phyloP scores from a whole-genome alignment of 805 yeast genomes.

The Diddensiella caesifluorescens region DNA sequence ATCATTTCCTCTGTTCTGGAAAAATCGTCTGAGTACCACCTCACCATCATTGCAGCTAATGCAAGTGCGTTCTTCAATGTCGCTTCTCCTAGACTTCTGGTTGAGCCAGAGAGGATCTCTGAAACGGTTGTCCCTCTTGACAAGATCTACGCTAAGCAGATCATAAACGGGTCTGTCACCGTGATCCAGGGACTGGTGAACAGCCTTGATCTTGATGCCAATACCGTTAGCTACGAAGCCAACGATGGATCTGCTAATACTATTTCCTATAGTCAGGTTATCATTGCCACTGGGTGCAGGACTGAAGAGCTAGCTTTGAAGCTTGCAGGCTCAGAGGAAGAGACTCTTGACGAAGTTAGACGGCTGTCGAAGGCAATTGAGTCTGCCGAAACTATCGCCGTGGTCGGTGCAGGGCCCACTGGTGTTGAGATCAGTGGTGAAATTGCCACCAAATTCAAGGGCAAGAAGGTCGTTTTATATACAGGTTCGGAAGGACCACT shows the following conservation, averaged over 20 bases:
- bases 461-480: slow-evolving; percentile 32
- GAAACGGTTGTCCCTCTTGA: slow-evolving; percentile 4
- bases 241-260: neutral
- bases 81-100: slow-evolving; percentile 19
- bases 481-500: slow-evolving; percentile 19
- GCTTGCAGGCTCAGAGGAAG: slow-evolving; percentile 9
- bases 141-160: slow-evolving; percentile 2
- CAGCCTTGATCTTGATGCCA: slow-evolving; percentile 13
- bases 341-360: slow-evolving; percentile 8
- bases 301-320: slow-evolving; percentile 14
- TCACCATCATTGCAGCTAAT: slow-evolving; percentile 19
- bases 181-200: slow-evolving; percentile 17
- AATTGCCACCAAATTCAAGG: slow-evolving; percentile 33
- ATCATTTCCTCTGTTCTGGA: slow-evolving; percentile 5
- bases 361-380: slow-evolving; percentile 27
- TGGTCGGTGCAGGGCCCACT: slow-evolving; percentile 50
- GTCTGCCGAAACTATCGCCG: slow-evolving; percentile 36
- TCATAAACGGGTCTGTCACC: slow-evolving; percentile 4
- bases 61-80: slow-evolving; percentile 12
- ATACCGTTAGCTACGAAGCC: slow-evolving; percentile 10
- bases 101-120: slow-evolving; percentile 12
- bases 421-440: slow-evolving; percentile 51
- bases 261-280: slow-evolving; percentile 15
- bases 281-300: slow-evolving; percentile 22
- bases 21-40: slow-evolving; percentile 9